phyloP scores from a whole-genome alignment of 2,329 filamentous ascomycete species.

The Fusarium napiforme region DNA sequence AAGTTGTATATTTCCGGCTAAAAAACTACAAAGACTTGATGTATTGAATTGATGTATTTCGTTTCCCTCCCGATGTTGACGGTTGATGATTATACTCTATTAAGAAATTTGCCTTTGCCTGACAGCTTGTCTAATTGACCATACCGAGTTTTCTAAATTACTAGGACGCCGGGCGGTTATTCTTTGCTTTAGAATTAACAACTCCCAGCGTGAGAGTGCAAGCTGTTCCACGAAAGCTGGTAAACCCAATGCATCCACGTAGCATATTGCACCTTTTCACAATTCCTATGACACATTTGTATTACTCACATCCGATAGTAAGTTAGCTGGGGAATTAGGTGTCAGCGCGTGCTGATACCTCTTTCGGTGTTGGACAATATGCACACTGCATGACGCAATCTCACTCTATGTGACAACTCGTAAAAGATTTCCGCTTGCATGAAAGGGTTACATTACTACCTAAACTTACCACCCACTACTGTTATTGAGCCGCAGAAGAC shows the following conservation, averaged over 20 bases:
- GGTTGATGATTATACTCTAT: not conserved
- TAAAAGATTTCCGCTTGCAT: rapidly evolving
- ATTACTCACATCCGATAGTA: not conserved
- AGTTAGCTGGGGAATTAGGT: too few species aligned
- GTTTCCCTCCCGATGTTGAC: rapidly evolving
- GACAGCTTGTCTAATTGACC: not conserved
- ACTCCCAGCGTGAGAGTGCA: too few species aligned
- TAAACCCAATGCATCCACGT: not conserved
- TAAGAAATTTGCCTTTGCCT: rapidly evolving
- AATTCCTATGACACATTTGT: not conserved
- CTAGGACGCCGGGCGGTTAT: too few species aligned
- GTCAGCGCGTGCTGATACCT: not conserved
- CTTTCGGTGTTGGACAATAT: not conserved
- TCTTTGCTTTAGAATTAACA: rapidly evolving
- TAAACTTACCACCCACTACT: not conserved
- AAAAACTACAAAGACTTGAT: not conserved
- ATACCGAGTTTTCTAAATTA: too few species aligned
- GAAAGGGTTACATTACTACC: not conserved
- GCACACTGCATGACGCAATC: not conserved
- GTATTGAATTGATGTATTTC: rapidly evolving
- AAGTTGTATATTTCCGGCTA: not conserved
- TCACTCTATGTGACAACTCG: not conserved
- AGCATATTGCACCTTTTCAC: not conserved
- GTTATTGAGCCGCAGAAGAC: rapidly evolving
- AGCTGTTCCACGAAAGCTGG: too few species aligned